phyloP scores from a whole-genome alignment of 345 rosid genomes.

The Linum tenue region DNA sequence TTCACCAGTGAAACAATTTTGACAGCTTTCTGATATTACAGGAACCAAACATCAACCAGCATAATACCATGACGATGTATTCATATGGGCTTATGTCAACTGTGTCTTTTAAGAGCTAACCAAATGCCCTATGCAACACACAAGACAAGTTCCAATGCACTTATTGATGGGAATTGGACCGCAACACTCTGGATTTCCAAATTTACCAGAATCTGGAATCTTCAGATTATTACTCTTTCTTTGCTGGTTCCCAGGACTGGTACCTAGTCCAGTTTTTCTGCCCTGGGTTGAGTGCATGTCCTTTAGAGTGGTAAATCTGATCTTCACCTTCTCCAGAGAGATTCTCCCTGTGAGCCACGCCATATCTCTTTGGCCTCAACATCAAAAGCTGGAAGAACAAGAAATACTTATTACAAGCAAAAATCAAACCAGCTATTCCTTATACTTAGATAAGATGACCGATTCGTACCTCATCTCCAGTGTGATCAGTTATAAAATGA shows the following conservation, averaged over 20 bases:
- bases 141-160: background rate
- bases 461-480: constrained; percentile 76
- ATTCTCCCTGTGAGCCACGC: constrained; percentile 79
- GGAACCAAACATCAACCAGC: background rate
- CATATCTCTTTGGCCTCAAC: constrained; percentile 86
- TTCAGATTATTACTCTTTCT: constrained; percentile 24
- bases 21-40: background rate
- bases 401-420: background rate
- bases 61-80: background rate
- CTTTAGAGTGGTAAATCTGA: constrained; percentile 84
- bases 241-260: constrained; percentile 81
- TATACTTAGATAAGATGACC: background rate
- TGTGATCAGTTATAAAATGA: constrained; percentile 83
- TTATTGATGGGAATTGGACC: background rate
- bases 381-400: constrained; percentile 59
- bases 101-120: background rate
- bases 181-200: background rate
- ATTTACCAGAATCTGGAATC: too few relatives aligned
- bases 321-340: constrained; percentile 84
- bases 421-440: background rate
- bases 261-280: constrained; percentile 93
- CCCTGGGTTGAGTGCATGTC: constrained; percentile 79
- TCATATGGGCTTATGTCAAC: background rate
- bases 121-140: background rate
- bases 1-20: background rate